A percentile compares a stretch with the other conserved stretches of the same genome.
These are phyloP conservation scores for Mycena belliarum DNA, from an alignment of 768 basidiomycete genomes.

Conservation along the genomic window DNA sequence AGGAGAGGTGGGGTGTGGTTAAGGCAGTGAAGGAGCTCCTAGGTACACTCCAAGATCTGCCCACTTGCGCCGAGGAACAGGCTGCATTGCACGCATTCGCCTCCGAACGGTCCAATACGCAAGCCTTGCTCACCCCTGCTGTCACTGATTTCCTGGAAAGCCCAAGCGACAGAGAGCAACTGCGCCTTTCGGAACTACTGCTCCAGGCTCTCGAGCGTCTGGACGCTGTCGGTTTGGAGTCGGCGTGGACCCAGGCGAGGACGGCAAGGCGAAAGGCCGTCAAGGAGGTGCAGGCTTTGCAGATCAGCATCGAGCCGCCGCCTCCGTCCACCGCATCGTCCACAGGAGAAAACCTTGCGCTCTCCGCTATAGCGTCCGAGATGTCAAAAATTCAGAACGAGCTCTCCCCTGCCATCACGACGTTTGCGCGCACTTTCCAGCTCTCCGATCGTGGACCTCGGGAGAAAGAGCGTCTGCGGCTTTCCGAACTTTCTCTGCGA, in stretches of 20 bases:
- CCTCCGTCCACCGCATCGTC: neutral
- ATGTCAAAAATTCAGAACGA: neutral
- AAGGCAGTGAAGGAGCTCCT: conserved; percentile 2
- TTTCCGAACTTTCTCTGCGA: conserved; percentile 8
- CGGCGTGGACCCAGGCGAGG: conserved; percentile 4
- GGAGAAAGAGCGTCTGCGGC: conserved; percentile 9
- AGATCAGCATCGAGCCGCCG: conserved; percentile 39
- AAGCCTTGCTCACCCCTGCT: conserved; percentile 8
- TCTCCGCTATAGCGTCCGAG: neutral
- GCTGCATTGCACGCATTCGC: neutral
- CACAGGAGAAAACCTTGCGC: neutral
- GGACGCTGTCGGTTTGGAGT: neutral
- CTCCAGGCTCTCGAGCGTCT: conserved; percentile 3
- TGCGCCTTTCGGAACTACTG: conserved; percentile 6
- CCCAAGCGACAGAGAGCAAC: conserved; percentile 8
- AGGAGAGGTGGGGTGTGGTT: neutral
- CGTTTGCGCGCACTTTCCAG: neutral
- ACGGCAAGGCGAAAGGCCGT: neutral
- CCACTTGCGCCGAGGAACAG: conserved; percentile 13
- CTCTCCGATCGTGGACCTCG: neutral
- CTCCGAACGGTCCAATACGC: conserved; percentile 3
- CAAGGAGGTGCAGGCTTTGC: conserved; percentile 5
- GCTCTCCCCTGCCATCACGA: neutral
- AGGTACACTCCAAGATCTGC: conserved; percentile 1
- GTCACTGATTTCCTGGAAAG: conserved; percentile 1